A percentile compares a stretch with the other conserved stretches of the same genome.
phyloP scores from a whole-genome alignment of 73 alveolate species.

The Paramecium sexaurelia region DNA sequence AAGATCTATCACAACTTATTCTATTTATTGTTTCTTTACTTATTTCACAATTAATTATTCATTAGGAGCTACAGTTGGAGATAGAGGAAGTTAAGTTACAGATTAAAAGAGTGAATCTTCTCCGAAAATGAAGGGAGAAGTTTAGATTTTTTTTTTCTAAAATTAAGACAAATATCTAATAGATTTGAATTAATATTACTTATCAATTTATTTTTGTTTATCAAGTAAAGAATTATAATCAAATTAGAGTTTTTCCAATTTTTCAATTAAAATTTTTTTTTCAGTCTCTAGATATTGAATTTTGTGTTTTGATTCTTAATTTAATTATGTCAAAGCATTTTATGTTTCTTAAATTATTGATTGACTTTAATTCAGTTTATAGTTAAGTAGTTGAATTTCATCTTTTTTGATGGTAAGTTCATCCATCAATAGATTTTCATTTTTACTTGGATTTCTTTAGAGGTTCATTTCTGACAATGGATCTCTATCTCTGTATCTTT shows the following conservation, averaged over 20 bases:
- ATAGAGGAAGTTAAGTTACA: background rate
- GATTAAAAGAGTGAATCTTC: conserved; percentile 22
- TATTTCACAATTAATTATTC: background rate
- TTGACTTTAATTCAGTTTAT: background rate
- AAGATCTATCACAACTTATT: background rate
- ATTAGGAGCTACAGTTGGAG: background rate
- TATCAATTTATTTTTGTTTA: background rate
- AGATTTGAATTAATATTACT: background rate
- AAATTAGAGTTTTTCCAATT: background rate
- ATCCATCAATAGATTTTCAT: background rate
- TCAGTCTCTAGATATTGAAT: background rate
- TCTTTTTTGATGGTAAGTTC: background rate
- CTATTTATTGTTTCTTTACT: background rate
- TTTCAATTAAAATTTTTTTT: background rate
- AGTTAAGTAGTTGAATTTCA: background rate
- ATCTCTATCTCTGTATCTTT: conserved; percentile 14
- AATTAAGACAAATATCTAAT: background rate
- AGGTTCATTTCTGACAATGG: conserved; percentile 18
- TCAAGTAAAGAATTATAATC: background rate
- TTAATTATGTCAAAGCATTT: background rate
- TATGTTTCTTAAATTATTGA: background rate
- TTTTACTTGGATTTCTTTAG: background rate
- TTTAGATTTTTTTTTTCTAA: background rate
- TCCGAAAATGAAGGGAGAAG: background rate
- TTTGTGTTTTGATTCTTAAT: background rate